Evolutionary conservation across 805 yeast genomes (phyloP).

Genomic region (Blastobotrys mokoenaii): DNA sequence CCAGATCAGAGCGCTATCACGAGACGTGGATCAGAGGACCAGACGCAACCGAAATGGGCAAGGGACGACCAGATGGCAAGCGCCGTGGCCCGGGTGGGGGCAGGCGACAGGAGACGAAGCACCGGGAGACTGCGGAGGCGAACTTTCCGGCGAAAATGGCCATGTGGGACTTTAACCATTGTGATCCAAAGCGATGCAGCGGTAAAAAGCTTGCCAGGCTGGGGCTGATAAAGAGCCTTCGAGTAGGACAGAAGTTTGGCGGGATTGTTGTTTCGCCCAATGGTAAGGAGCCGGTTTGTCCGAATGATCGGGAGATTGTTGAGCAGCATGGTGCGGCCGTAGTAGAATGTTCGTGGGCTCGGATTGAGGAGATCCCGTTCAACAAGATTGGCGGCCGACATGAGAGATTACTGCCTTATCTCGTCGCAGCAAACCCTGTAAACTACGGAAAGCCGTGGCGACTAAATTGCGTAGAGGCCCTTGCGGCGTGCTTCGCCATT

Average conservation of each 20-base stretch:
- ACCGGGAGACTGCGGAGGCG: constrained; percentile 10
- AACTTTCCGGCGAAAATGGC: constrained; percentile 79
- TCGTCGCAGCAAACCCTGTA: constrained; percentile 95
- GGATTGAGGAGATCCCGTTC: constrained; percentile 95
- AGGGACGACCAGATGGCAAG: constrained; percentile 4
- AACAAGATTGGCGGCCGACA: constrained; percentile 82
- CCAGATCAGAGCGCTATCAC: background rate
- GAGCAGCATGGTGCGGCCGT: constrained; percentile 88
- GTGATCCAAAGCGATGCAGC: constrained; percentile 95
- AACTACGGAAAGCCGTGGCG: constrained; percentile 96
- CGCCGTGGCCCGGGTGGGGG: constrained; percentile 1
- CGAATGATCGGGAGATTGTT: constrained; percentile 70
- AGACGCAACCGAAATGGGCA: background rate
- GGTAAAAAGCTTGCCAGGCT: constrained; percentile 89
- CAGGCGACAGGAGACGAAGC: constrained; percentile 9
- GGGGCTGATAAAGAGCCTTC: constrained; percentile 67
- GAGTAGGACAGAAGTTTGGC: constrained; percentile 89
- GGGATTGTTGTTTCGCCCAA: constrained; percentile 92
- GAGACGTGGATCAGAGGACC: background rate
- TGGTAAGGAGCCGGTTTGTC: constrained; percentile 85
- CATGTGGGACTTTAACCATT: constrained; percentile 98
- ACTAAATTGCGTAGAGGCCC: constrained; percentile 91
- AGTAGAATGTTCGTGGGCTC: constrained; percentile 98
- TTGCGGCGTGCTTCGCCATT: constrained; percentile 94
- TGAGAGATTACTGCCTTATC: constrained; percentile 80